These are phyloP conservation scores for Lactarius sp. DNA, from an alignment of 768 basidiomycete species.

Conservation along the genomic window DNA sequence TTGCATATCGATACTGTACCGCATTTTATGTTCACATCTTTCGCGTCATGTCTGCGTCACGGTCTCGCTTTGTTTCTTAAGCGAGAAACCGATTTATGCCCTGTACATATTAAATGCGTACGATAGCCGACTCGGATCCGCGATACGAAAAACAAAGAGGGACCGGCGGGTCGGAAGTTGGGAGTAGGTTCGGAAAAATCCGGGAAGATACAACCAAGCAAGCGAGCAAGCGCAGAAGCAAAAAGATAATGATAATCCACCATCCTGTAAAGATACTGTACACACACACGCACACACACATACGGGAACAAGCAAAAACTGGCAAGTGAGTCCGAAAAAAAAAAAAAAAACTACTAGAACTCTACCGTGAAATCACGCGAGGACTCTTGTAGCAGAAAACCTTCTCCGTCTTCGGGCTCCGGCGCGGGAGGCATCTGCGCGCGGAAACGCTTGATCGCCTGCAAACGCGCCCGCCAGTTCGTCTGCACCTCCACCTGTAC, in stretches of 20 bases:
- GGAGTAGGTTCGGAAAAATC: not conserved
- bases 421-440: constrained; percentile 26
- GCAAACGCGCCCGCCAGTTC: constrained; percentile 80
- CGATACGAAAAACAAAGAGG: no score
- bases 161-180: not conserved
- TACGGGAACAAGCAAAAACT: no score
- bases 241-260: constrained; percentile 21
- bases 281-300: not conserved
- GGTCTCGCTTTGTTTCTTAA: no score
- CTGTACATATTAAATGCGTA: no score
- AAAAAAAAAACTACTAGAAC: constrained; percentile 10
- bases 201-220: constrained; percentile 1
- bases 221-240: not conserved
- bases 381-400: constrained; percentile 30
- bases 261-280: not conserved
- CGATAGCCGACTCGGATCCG: no score
- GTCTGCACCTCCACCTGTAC: constrained; percentile 73
- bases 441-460: constrained; percentile 69
- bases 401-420: constrained; percentile 27
- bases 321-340: no score
- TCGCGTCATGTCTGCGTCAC: no score
- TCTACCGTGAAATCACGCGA: constrained; percentile 32
- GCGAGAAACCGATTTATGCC: no score
- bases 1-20: no score
- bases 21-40: no score